Percentiles rank a stretch among this genome's conserved stretches.
phyloP scores from a whole-genome alignment of 2,329 filamentous ascomycete species.

The Nemania sp. region DNA sequence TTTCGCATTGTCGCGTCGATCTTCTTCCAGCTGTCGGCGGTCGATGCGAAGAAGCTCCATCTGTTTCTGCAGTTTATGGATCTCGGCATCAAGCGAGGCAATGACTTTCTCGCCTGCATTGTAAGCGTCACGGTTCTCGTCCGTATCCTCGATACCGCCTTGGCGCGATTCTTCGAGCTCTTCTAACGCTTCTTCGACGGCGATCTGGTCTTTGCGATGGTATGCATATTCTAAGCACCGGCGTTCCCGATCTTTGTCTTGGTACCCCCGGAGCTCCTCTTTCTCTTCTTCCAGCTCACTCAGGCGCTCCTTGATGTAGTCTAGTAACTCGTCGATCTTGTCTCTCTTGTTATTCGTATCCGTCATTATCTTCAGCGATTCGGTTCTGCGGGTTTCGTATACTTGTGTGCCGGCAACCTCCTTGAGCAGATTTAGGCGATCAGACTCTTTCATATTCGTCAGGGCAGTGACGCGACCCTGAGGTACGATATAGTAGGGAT shows the following conservation, averaged over 20 bases:
- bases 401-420: constrained; percentile 98
- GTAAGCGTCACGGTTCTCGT: constrained; percentile 77
- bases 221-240: constrained; percentile 94
- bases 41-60: constrained; percentile 85
- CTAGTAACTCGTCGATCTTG: constrained; percentile 91
- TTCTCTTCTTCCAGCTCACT: constrained; percentile 94
- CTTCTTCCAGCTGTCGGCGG: constrained; percentile 83
- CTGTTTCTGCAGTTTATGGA: constrained; percentile 77
- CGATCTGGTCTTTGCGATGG: constrained; percentile 84
- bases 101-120: constrained; percentile 79
- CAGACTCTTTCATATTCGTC: constrained; percentile 98
- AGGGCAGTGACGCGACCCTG: constrained; percentile 94
- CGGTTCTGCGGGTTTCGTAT: constrained; percentile 87
- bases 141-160: constrained; percentile 80
- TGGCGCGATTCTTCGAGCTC: constrained; percentile 81
- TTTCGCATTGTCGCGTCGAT: constrained; percentile 80
- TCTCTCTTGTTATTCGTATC: constrained; percentile 93
- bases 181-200: constrained; percentile 75
- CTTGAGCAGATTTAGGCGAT: constrained; percentile 86
- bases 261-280: constrained; percentile 89
- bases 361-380: constrained; percentile 94
- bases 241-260: constrained; percentile 91
- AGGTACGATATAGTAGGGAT: constrained; percentile 98
- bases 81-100: constrained; percentile 73
- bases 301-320: constrained; percentile 88